Evolutionary conservation across 331 rosid genomes (phyloP).

Genomic region (Spiraea crenata): DNA sequence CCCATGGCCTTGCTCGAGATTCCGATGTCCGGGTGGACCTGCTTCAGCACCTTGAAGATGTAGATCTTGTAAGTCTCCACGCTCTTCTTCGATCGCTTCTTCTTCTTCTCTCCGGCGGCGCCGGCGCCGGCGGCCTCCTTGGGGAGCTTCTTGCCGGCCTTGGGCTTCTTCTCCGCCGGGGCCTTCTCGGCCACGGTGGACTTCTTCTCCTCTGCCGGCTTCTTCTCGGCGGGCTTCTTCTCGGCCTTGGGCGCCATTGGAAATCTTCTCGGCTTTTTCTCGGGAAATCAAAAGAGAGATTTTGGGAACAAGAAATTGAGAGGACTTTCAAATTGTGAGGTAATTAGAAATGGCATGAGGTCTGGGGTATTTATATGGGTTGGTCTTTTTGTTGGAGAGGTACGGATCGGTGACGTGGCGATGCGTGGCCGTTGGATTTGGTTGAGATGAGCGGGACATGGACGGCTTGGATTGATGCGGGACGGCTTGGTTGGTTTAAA

Average conservation of each 20-base stretch:
- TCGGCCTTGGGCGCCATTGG: slow-evolving; percentile 61
- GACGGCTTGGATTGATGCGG: not conserved
- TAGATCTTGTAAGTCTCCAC: slow-evolving; percentile 50
- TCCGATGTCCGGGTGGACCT: slow-evolving; percentile 49
- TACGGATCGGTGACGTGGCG: slow-evolving; percentile 9
- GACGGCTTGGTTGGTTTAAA: not conserved
- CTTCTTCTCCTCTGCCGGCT: slow-evolving; percentile 46
- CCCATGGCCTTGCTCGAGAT: slow-evolving; percentile 54
- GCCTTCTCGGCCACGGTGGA: too few species aligned
- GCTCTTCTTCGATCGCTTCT: slow-evolving; percentile 47
- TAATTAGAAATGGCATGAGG: not conserved
- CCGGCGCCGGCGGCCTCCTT: slow-evolving; percentile 32
- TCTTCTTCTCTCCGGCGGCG: slow-evolving; percentile 37
- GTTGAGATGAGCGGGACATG: not conserved
- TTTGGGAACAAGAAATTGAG: not conserved
- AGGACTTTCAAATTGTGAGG: not conserved
- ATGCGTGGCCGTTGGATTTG: not conserved
- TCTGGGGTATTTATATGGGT: not conserved
- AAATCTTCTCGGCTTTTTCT: not conserved
- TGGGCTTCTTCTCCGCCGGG: slow-evolving; percentile 44
- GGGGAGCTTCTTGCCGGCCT: slow-evolving; percentile 48
- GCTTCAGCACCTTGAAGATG: slow-evolving; percentile 50
- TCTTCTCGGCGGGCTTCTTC: slow-evolving; percentile 50
- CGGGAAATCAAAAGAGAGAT: not conserved
- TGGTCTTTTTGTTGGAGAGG: not conserved